Evolutionary conservation across 2,329 filamentous ascomycete species (phyloP), one percentile per base, ranked within the genome.

Genomic region (Epichloe hybrida): DNA sequence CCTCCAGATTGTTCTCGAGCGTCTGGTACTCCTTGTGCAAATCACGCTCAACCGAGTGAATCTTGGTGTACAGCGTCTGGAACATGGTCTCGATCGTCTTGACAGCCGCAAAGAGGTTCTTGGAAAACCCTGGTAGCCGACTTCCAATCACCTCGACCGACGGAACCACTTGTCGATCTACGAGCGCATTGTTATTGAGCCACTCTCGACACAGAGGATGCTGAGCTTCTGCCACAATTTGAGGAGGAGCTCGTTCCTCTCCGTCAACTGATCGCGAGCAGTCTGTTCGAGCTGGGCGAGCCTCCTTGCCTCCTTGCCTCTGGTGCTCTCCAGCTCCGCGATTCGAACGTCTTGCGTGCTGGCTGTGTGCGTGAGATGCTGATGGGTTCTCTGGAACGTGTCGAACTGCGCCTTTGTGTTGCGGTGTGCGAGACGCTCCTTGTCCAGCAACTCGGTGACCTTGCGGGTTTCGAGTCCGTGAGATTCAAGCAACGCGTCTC

Each of bases 211-310:
- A 60, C 93, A 97, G 42, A 97, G 76, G 0, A 80, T 76, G 3
- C 88, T 90, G 8, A 98, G 76, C 44, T 86, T 80, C 55, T 91
- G 91, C 93, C 93, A 98, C 5, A 97, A 72, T n/a, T 81, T 77
- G 21, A 96, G 78, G 17, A 97, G 76, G 48, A 98, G 73, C 53
- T 87, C 85, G 68, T 97, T 96, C 50, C 93, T 83, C 68, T 97
- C 93, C 42, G 77, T 79, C 39, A 97, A 76, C 68, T 97, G 89
- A 49, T 96, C 90, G 58, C 85, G 86, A 67, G 88, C 86, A 52
- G 83, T 80, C 56, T 82, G 76, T 66, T 98, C 93, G 7, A 96
- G 75, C 49, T 77, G 74, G 1, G 81, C 74, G 55, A 94, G 79
- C 58, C 82, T 86, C 62, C 84, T 84, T 84, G 62, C 86, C 63